Conservation (phyloP, 2,329 filamentous ascomycete genomes). For the Pseudocercospora vitis region DNA sequence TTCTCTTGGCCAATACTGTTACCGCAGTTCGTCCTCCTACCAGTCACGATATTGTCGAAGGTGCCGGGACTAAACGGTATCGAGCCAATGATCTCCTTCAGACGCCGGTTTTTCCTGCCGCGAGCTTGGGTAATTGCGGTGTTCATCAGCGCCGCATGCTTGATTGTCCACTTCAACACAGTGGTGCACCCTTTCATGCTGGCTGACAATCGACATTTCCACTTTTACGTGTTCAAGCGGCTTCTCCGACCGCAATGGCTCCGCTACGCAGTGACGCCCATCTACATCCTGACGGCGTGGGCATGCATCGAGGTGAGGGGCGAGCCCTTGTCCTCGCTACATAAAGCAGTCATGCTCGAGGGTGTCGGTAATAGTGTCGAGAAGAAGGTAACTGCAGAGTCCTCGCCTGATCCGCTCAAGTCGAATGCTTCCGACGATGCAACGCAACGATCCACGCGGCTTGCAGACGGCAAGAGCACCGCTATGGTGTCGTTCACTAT, state of each 20-base stretch:
- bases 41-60: constrained; percentile 29
- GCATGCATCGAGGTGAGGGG: constrained; percentile 61
- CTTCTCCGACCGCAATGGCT: constrained; percentile 56
- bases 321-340: constrained; percentile 33
- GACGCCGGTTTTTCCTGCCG: constrained; percentile 38
- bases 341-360: neutral
- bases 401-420: constrained; percentile 8
- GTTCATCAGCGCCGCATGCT: constrained; percentile 46
- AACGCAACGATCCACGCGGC: constrained; percentile 13
- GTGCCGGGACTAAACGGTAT: constrained; percentile 31
- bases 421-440: constrained; percentile 12
- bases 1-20: constrained; percentile 80
- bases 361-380: neutral
- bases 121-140: constrained; percentile 39
- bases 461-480: constrained; percentile 31
- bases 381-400: neutral
- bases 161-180: constrained; percentile 75
- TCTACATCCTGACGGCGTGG: constrained; percentile 72
- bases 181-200: constrained; percentile 94
- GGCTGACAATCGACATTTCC: constrained; percentile 94
- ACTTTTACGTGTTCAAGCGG: constrained; percentile 92
- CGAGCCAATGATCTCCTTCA: constrained; percentile 39
- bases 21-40: constrained; percentile 50
- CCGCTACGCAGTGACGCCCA: constrained; percentile 56
- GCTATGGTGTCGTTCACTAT: constrained; percentile 54